Base-by-base conservation (phyloP, 495 filamentous ascomycete species). In the Talaromyces nanjingensis region DNA sequence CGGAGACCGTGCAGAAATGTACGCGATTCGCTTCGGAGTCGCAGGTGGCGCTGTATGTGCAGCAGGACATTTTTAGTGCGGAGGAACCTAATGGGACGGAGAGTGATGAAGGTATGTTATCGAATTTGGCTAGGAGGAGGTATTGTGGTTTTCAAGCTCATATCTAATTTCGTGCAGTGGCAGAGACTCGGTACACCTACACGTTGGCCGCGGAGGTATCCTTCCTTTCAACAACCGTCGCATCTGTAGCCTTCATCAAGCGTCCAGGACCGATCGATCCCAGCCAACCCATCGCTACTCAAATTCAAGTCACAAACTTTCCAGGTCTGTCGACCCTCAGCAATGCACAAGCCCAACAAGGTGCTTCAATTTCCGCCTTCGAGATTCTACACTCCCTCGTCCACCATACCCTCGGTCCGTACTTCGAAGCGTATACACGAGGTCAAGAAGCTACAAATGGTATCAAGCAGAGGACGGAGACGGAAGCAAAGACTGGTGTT, bases 361-460 rank as follows among this genome's bases (percentile, higher is more conserved):
- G 84, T 45, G 81, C 81, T 53, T 82, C 89, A 20, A 76, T 86
- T 49, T 93, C 92, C n/a, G 93, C 93, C 16, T 97, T 89, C 73
- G 92, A 97, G 71, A 86, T 91, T 64, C 76, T 98, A 25, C 92
- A 96, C 74, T 89, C 93, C 42, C 79, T 96, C 63, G 83, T 99
- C 57, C 93, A 96, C 71, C 84, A 89, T 65, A 91, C 89, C 66
- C 77, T 99, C 69, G 91, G 87, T 65, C 96, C 94, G 56, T 96
- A 96, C 72, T 97, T 99, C 71, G 92, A 99, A 81, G 92, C 92
- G 60, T 92, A 89, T 73, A 92, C 92, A 34, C 94, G 91, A 71
- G 87, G 81, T 68, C 91, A 96, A 65, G 90, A 93, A 69, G 77
- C 81, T 45, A 74, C 81, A 45, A 83, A 82, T 70, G 84, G 85